Evolutionary conservation across 2,329 filamentous ascomycete species (phyloP).

Genomic region (Calonectria hawksworthii): DNA sequence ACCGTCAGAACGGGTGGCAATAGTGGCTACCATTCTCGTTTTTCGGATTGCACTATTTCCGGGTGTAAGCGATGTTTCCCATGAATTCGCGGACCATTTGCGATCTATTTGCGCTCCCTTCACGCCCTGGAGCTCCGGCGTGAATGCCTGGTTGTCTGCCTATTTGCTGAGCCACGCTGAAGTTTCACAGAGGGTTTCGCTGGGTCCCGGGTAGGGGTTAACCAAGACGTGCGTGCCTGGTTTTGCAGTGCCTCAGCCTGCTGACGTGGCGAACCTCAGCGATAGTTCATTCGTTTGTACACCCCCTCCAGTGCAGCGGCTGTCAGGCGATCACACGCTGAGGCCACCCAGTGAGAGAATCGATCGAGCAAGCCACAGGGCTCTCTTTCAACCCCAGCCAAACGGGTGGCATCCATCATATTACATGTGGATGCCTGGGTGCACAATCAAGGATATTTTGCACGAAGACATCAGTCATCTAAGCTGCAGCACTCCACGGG

Average conservation of each 20-base stretch:
- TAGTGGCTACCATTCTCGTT: background rate
- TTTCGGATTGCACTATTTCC: background rate
- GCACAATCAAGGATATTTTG: background rate
- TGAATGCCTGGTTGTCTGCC: background rate
- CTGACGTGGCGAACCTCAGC: slow-evolving; percentile 38
- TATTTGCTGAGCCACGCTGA: background rate
- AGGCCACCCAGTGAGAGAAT: background rate
- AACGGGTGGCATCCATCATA: background rate
- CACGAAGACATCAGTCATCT: background rate
- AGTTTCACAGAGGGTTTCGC: background rate
- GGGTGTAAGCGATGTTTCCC: background rate
- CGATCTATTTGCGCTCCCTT: background rate
- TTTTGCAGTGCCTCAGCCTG: slow-evolving; percentile 16
- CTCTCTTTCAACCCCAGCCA: background rate
- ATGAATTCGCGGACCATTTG: background rate
- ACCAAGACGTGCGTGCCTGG: background rate
- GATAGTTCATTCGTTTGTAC: slow-evolving; percentile 17
- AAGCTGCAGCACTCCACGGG: too few relatives aligned
- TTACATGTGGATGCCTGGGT: background rate
- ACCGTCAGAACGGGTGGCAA: background rate
- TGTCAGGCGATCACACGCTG: slow-evolving; percentile 33
- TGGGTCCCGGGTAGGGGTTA: background rate
- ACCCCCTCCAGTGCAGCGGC: slow-evolving; percentile 22
- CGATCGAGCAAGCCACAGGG: background rate
- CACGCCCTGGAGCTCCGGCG: background rate